Conservation (phyloP, 2,329 filamentous ascomycete species). For the Sclerotinia sclerotiorum region DNA sequence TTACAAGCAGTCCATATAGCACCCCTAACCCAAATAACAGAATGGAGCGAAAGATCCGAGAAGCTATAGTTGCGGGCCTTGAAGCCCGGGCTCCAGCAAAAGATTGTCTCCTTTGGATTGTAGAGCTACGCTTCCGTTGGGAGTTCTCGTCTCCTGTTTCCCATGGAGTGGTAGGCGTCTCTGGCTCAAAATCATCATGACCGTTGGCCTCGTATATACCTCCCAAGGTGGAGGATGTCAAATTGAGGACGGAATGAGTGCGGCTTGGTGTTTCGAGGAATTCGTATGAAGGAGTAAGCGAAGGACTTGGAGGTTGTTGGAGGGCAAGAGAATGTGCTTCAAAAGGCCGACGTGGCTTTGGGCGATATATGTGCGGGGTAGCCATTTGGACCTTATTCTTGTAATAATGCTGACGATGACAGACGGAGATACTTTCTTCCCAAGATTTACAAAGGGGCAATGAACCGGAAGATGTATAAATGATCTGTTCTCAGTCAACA, state of each 20-base stretch:
- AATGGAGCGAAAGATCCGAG: constrained; percentile 59
- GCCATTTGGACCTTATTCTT: constrained; percentile 16
- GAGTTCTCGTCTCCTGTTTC: constrained; percentile 75
- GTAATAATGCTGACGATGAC: not conserved
- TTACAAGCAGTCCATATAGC: constrained; percentile 78
- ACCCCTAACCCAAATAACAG: constrained; percentile 78
- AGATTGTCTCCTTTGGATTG: constrained; percentile 20
- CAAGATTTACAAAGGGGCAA: not conserved
- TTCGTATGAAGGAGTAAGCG: constrained; percentile 53
- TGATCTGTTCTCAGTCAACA: constrained; percentile 14
- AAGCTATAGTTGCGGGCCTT: constrained; percentile 33
- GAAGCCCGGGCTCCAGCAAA: constrained; percentile 38
- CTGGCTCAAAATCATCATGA: constrained; percentile 52
- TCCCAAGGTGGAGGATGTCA: constrained; percentile 84
- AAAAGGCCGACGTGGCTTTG: constrained; percentile 71
- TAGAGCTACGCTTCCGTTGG: constrained; percentile 18
- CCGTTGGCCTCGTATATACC: constrained; percentile 81
- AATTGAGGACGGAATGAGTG: constrained; percentile 76
- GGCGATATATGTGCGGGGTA: constrained; percentile 55
- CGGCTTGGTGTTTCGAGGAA: constrained; percentile 64
- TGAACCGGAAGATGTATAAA: not conserved
- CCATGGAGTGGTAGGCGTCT: constrained; percentile 68
- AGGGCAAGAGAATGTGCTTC: constrained; percentile 47
- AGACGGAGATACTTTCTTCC: not conserved
- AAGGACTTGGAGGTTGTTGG: constrained; percentile 54